Percentiles rank a stretch among this genome's conserved stretches.
Evolutionary conservation across 345 rosid species (phyloP).

Genomic region (Eutrema japonicum): DNA sequence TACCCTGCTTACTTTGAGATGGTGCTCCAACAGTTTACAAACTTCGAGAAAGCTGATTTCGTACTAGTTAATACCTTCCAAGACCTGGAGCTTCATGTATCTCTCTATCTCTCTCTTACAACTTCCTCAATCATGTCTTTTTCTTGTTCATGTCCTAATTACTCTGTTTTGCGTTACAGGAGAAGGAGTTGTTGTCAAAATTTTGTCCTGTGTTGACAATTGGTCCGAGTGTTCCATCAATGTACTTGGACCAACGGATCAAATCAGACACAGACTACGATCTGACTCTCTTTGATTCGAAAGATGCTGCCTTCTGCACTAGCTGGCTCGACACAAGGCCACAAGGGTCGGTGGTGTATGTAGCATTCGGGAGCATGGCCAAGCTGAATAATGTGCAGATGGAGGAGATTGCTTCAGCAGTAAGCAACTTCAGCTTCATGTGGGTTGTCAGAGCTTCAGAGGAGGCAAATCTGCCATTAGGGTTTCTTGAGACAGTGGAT

Average conservation of each 20-base stretch:
- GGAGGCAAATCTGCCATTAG: slow-evolving; percentile 48
- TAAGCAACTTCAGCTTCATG: slow-evolving; percentile 50
- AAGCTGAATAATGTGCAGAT: slow-evolving; percentile 46
- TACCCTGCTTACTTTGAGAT: slow-evolving; percentile 61
- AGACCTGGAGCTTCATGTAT: slow-evolving; percentile 49
- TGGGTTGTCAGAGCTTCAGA: slow-evolving; percentile 64
- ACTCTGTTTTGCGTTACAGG: slow-evolving; percentile 38
- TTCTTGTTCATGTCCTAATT: slow-evolving; percentile 1
- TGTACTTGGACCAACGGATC: slow-evolving; percentile 56
- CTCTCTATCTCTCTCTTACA: slow-evolving; percentile 17
- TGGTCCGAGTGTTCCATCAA: slow-evolving; percentile 71
- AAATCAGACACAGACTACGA: slow-evolving; percentile 52
- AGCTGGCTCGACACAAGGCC: slow-evolving; percentile 59
- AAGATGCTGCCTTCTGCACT: slow-evolving; percentile 33
- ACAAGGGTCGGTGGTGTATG: slow-evolving; percentile 59
- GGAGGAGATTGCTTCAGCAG: slow-evolving; percentile 59
- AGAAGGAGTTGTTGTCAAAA: slow-evolving; percentile 52
- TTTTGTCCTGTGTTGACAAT: slow-evolving; percentile 48
- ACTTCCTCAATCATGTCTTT: background rate
- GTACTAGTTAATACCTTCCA: slow-evolving; percentile 55
- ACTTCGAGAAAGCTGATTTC: slow-evolving; percentile 51
- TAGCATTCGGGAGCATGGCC: slow-evolving; percentile 70
- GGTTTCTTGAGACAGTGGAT: slow-evolving; percentile 29
- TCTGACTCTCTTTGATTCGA: slow-evolving; percentile 46
- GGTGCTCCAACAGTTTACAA: slow-evolving; percentile 55